Base-by-base conservation (phyloP, 352 stramenopile genomes). In the Pythium sp. region DNA sequence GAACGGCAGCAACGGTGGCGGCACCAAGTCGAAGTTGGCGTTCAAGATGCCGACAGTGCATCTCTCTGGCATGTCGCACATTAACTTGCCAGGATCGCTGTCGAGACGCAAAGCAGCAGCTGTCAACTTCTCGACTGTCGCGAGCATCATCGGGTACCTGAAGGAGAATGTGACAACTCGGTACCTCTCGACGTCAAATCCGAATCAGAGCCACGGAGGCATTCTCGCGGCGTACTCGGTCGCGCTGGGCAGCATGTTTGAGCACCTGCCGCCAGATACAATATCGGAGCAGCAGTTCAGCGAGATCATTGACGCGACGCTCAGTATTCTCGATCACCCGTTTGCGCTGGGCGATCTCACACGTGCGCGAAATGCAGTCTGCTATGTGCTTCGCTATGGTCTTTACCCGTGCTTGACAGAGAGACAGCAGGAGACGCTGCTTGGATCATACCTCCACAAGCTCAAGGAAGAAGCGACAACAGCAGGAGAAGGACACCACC, bases 171-270 rank as follows among this genome's bases (percentile, higher is more conserved):
- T 96, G 22, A 72, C 71, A 28, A 81, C 70, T 67, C 88, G 89
- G 64, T 92, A 89, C 62, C 57, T 93, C 7, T 80, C 77, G 20
- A 55, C 65, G 0, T 78, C 58, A 30, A 84, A 79, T 53, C 78
- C 79, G 30, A 77, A 75, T 12, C 77, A 82, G n/a, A 79, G 71
- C 58, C 75, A 92, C 58, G 88, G 88, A 26, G 87, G 84, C 0
- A 85, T 91, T 54, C 73, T 95, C 12, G 79, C 86, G 2, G 83
- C 87, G 3, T 91, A 87, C 49, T 84, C 87, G 0, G 80, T 96
- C 30, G 80, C 87, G 59, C 59, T 94, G 18, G 86, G 75, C 72
- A 90, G 80, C 41, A 89, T 96, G 79, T 94, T 92, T 62, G 82
- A 91, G 62, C 75, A 76, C 11, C 64, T 94, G n/a, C 82, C 83